phyloP scores from a whole-genome alignment of 2,329 filamentous ascomycete species.

The Pseudogymnoascus sp. region DNA sequence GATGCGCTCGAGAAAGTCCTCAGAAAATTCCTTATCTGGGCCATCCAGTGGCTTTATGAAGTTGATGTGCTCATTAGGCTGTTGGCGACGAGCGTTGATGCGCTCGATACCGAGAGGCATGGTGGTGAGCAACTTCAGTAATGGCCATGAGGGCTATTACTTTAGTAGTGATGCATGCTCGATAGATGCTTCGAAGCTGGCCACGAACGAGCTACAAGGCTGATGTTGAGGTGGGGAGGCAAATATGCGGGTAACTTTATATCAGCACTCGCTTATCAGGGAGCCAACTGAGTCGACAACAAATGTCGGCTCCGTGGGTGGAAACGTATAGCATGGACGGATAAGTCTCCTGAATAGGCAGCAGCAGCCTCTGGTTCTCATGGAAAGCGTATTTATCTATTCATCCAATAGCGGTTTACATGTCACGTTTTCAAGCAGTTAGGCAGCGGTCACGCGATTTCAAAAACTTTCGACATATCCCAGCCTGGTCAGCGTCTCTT shows the following conservation, averaged over 20 bases:
- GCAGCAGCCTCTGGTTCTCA: background rate
- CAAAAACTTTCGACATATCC: background rate
- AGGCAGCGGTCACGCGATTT: background rate
- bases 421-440: background rate
- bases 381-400: background rate
- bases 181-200: background rate
- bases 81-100: conserved; percentile 65
- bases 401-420: background rate
- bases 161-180: background rate
- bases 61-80: conserved; percentile 70
- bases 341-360: background rate
- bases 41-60: conserved; percentile 78
- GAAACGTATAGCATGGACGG: background rate
- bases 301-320: background rate
- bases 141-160: background rate
- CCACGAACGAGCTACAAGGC: background rate
- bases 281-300: background rate
- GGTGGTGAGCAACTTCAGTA: conserved; percentile 14
- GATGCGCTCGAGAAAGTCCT: conserved; percentile 67
- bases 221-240: background rate
- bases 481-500: background rate
- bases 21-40: conserved; percentile 52
- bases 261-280: conserved; percentile 7
- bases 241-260: conserved; percentile 2
- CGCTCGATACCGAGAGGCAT: conserved; percentile 77